Evolutionary conservation across 805 yeast species (phyloP).

Genomic region (Wickerhamomyces canadensis): DNA sequence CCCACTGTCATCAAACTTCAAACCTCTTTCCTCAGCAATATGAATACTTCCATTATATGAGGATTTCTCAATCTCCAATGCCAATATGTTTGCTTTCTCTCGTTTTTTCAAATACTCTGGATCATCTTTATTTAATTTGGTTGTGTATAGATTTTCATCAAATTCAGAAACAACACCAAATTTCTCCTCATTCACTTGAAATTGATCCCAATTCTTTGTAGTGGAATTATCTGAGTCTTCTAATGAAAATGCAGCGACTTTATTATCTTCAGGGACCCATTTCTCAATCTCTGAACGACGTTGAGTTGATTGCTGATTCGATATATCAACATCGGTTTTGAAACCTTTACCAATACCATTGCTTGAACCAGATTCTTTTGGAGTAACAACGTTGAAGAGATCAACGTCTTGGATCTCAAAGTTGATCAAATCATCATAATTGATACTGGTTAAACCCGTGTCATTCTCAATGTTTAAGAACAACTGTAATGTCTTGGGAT

Average conservation of each 20-base stretch:
- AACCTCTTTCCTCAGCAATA: conserved; percentile 88
- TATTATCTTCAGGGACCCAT: conserved; percentile 73
- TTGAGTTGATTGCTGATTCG: conserved; percentile 24
- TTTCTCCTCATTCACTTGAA: conserved; percentile 80
- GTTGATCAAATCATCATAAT: conserved; percentile 33
- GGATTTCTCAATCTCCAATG: conserved; percentile 75
- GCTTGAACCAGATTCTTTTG: too few relatives aligned
- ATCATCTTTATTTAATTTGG: conserved; percentile 60
- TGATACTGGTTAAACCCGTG: conserved; percentile 20
- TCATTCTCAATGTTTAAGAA: conserved; percentile 27
- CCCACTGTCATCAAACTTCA: conserved; percentile 72
- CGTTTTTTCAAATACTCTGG: conserved; percentile 67
- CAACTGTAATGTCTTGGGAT: conserved; percentile 39
- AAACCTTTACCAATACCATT: conserved; percentile 33
- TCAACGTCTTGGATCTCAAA: conserved; percentile 32
- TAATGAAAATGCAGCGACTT: conserved; percentile 11
- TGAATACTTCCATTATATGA: conserved; percentile 65
- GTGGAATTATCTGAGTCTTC: conserved; percentile 15
- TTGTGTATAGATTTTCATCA: conserved; percentile 85
- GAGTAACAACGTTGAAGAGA: conserved; percentile 13
- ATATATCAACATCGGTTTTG: conserved; percentile 81
- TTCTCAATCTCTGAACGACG: conserved; percentile 65
- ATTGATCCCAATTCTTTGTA: conserved; percentile 82
- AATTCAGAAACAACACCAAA: conserved; percentile 82
- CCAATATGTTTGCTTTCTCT: conserved; percentile 69